Conservation (phyloP, 805 yeast species). For the Sugiyamaella lignohabitans region DNA sequence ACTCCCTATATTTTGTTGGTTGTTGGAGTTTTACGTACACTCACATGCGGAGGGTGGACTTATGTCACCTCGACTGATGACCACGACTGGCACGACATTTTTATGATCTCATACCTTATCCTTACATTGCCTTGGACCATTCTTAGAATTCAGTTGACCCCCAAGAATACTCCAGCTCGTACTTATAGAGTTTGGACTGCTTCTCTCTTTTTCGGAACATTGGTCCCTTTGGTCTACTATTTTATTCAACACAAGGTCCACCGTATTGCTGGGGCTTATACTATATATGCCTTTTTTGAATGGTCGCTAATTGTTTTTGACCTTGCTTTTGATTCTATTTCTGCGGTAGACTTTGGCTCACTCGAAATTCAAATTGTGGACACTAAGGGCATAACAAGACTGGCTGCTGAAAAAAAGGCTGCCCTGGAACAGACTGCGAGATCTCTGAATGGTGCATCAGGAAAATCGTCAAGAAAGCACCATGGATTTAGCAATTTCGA, state of each 20-base stretch:
- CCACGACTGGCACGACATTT: slow-evolving; percentile 91
- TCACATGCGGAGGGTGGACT: slow-evolving; percentile 98
- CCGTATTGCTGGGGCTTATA: slow-evolving; percentile 86
- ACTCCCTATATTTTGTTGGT: slow-evolving; percentile 31
- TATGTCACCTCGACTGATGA: slow-evolving; percentile 96
- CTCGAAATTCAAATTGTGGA: slow-evolving; percentile 43
- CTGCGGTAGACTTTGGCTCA: slow-evolving; percentile 60
- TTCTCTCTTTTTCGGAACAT: slow-evolving; percentile 55
- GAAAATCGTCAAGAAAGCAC: slow-evolving; percentile 18
- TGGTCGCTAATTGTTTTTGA: slow-evolving; percentile 86
- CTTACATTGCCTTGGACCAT: slow-evolving; percentile 90
- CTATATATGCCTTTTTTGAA: slow-evolving; percentile 88
- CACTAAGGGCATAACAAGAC: slow-evolving; percentile 21
- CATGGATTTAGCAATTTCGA: slow-evolving; percentile 26
- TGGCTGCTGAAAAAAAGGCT: slow-evolving; percentile 15
- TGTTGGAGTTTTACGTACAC: slow-evolving; percentile 79
- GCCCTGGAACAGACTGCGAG: slow-evolving; percentile 2
- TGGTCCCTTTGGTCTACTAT: slow-evolving; percentile 79
- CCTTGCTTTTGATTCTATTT: slow-evolving; percentile 75
- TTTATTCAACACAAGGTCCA: slow-evolving; percentile 92
- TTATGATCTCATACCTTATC: slow-evolving; percentile 86
- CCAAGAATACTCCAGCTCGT: slow-evolving; percentile 42
- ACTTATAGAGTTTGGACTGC: slow-evolving; percentile 46
- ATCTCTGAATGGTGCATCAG: slow-evolving; percentile 13
- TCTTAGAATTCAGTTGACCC: slow-evolving; percentile 48